These are phyloP conservation scores for Plasmodium billcollinsi DNA, from an alignment of 169 alveolate species.

Conservation along the genomic window DNA sequence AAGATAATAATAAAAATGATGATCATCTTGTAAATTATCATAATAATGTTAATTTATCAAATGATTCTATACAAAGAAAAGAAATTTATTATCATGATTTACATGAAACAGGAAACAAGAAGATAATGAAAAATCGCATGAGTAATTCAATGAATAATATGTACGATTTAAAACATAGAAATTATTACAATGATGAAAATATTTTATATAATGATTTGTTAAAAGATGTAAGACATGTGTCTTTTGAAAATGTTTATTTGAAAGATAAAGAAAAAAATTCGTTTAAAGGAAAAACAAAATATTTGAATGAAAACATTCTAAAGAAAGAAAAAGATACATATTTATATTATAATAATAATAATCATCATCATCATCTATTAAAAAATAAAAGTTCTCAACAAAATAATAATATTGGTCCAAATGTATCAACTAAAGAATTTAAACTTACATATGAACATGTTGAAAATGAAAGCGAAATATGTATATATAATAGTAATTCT, in stretches of 20 bases:
- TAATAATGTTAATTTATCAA: background rate
- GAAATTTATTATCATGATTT: background rate
- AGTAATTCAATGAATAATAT: conserved; percentile 7
- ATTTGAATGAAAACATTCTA: background rate
- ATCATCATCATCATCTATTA: background rate
- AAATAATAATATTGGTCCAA: background rate
- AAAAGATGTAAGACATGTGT: background rate
- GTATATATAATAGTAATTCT: background rate
- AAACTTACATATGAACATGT: background rate
- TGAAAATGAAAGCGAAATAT: background rate
- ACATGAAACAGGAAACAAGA: background rate
- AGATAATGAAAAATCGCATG: background rate
- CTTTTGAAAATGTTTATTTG: background rate
- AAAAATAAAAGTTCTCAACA: background rate
- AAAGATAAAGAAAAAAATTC: background rate
- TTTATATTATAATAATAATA: background rate
- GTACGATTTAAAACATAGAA: background rate
- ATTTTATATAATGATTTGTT: background rate
- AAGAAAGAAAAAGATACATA: background rate
- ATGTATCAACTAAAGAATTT: background rate
- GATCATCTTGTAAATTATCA: background rate
- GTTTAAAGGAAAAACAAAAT: background rate
- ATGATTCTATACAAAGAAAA: background rate
- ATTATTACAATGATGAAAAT: background rate
- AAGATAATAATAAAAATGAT: background rate